These are phyloP conservation scores for Mayamaea pseudoterrestris DNA, from an alignment of 108 stramenopile species.

Conservation along the genomic window DNA sequence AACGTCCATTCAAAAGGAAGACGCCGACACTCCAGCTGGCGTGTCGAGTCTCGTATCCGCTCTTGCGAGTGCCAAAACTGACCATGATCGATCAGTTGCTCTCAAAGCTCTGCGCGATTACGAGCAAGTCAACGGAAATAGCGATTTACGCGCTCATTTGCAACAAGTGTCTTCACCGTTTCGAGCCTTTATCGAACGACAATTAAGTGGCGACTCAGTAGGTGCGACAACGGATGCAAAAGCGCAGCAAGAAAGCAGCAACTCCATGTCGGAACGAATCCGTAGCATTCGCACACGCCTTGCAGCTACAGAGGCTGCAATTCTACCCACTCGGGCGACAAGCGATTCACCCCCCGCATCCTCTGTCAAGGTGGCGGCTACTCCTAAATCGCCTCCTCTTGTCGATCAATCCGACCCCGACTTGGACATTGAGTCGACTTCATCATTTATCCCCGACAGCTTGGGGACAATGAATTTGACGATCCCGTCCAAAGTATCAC, in stretches of 20 bases:
- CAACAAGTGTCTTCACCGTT: constrained; percentile 49
- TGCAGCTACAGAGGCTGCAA: constrained; percentile 19
- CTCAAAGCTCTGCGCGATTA: constrained; percentile 37
- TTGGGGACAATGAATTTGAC: neutral
- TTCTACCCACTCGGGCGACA: constrained; percentile 3
- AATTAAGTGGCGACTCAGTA: constrained; percentile 12
- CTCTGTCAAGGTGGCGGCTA: neutral
- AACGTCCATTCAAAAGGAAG: neutral
- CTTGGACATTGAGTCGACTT: neutral
- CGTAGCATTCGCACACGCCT: constrained; percentile 33
- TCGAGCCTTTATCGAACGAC: constrained; percentile 39
- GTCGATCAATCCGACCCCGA: neutral
- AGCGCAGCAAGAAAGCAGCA: neutral
- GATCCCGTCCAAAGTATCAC: no score
- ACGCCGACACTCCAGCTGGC: constrained; percentile 1
- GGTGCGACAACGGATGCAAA: neutral
- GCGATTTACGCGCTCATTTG: constrained; percentile 49
- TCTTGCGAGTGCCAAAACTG: constrained; percentile 38
- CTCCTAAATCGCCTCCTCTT: neutral
- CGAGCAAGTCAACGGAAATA: constrained; percentile 27
- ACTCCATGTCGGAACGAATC: constrained; percentile 36
- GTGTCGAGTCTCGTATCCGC: constrained; percentile 43
- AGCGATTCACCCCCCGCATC: neutral
- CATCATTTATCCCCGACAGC: constrained; percentile 4
- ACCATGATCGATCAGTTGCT: constrained; percentile 36